Conservation (phyloP, 139 green algal species). For the Micromonas commoda region DNA sequence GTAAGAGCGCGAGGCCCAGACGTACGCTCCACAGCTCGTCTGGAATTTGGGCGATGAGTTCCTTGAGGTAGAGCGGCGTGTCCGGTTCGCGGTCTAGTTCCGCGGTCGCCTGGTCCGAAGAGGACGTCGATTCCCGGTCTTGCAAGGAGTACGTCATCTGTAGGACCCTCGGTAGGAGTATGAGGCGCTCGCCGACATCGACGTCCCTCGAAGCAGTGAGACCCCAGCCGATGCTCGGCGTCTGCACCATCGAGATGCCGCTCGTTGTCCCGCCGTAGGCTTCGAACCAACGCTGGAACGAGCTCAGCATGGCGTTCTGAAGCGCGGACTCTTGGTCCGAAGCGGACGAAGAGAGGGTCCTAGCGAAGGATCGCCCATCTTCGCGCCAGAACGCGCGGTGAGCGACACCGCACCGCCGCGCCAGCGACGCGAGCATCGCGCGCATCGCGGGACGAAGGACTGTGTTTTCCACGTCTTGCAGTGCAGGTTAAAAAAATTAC, state of each 20-base stretch:
- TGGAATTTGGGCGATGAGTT: neutral
- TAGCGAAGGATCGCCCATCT: neutral
- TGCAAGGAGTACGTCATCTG: neutral
- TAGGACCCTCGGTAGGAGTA: neutral
- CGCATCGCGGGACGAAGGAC: no score
- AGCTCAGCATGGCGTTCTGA: neutral
- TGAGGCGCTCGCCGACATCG: neutral
- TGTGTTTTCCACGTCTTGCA: no score
- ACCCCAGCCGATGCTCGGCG: neutral
- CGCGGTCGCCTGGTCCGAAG: no score
- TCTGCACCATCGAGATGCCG: neutral
- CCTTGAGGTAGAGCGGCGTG: neutral
- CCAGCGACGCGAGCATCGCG: no score
- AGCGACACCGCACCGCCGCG: no score
- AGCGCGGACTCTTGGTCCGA: neutral
- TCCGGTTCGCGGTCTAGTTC: no score
- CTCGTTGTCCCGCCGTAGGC: neutral
- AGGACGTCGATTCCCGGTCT: neutral
- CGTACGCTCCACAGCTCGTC: conserved; percentile 16
- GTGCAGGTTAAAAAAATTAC: no score
- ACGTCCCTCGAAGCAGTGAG: neutral
- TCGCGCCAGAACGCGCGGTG: no score
- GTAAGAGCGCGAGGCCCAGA: conserved; percentile 10
- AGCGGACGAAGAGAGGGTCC: neutral
- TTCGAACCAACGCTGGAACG: neutral